Evolutionary conservation across 352 stramenopile species (phyloP), one percentile per base, ranked within the genome.

Genomic region (Sclerospora graminicola): DNA sequence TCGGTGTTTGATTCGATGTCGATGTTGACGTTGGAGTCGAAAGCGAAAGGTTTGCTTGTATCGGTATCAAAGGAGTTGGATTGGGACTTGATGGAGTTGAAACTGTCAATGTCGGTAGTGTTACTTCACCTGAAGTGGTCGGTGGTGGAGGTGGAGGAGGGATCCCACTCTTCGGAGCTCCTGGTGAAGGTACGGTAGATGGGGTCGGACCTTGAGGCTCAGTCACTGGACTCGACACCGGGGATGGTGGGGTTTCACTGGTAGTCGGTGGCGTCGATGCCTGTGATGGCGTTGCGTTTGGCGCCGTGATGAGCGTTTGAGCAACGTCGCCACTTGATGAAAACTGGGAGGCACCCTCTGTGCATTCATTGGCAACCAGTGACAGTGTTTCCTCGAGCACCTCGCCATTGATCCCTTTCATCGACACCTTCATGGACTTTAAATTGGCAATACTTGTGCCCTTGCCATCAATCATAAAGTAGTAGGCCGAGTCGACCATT

Each of bases 401-500:
- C 34, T 86, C 63, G 8, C 77, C 77, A 16, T 61, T 82, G 16
- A 82, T 44, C 3, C 54, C 58, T 11, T 54, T 63, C 32, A 85
- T 28, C 14, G 54, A 64, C 38, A 85, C 64, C 16, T 48, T 63
- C 15, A 85, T 20, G 0, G 59, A 50, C n/a, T 33, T 51, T 20
- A 85, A 45, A 11, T 83, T 63, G 3, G 53, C 60, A 23, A 70
- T 49, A 14, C 33, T 59, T 14, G 57, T 24, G 10, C 66, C 73
- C 6, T 58, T 56, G 11, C 62, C 69, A 41, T 89, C 63, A 11
- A 69, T 40, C 23, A 83, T 24, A 32, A 82, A 87, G 24, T 85
- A 88, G 28, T 74, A 85, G 1, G 67, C 69, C 16, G 69, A 84
- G 32, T 70, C 53, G 11, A 88, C 57, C 69, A 88, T 69, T 4